phyloP scores from a whole-genome alignment of 768 basidiomycete species.

The Guyanaporus albipodus region DNA sequence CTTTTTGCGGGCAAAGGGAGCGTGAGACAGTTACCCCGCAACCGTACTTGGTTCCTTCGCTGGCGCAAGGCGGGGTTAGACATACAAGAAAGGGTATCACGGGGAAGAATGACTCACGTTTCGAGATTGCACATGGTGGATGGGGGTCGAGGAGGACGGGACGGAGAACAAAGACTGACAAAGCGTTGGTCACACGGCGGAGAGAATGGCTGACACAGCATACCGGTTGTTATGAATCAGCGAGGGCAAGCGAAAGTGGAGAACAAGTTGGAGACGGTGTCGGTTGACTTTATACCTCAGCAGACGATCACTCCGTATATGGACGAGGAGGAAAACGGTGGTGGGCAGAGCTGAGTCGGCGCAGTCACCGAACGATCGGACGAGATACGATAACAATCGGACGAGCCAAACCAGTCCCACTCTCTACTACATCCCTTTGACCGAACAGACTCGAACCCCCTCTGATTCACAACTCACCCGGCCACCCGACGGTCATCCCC shows the following conservation, averaged over 20 bases:
- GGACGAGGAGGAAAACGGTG: conserved; percentile 17
- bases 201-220: conserved; percentile 6
- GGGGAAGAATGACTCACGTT: conserved; percentile 39
- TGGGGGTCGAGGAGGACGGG: conserved; percentile 9
- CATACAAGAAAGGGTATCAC: conserved; percentile 14
- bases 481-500: not conserved
- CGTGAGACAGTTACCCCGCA: conserved; percentile 51
- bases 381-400: conserved; percentile 29
- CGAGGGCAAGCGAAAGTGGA: conserved; percentile 9
- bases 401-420: conserved; percentile 1
- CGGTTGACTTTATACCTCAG: conserved; percentile 32
- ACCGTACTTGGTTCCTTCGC: conserved; percentile 71
- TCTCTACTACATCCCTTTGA: not conserved
- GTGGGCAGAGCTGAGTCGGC: conserved; percentile 8
- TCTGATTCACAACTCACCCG: no score
- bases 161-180: conserved; percentile 5
- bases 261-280: conserved; percentile 9
- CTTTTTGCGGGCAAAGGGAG: not conserved
- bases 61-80: conserved; percentile 35
- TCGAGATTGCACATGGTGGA: conserved; percentile 51
- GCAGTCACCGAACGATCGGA: conserved; percentile 33
- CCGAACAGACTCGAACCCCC: not conserved
- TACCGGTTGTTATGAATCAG: conserved; percentile 13
- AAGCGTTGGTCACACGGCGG: conserved; percentile 3
- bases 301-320: conserved; percentile 13